Base-by-base conservation (phyloP, 2,329 filamentous ascomycete species). In the Colletotrichum sp. region DNA sequence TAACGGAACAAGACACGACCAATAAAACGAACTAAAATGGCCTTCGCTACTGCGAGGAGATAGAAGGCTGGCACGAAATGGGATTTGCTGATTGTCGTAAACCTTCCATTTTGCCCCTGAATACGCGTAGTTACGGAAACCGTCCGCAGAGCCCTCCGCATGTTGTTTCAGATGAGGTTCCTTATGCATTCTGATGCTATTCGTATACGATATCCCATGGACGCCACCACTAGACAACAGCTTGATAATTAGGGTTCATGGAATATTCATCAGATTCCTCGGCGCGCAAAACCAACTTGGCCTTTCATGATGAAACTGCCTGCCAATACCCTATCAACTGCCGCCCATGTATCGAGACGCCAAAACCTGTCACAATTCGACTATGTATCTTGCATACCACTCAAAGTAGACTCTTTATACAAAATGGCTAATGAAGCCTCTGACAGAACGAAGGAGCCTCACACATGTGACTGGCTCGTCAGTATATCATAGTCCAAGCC, bases 161-260 rank as follows among this genome's bases (percentile, higher is more conserved):
- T 52, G 6, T 12, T 13, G 10, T 52, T 13, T 1, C 10, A 21
- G 44, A 1, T 21, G 6, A 52, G n/a, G 6, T 21, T 21, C 10
- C 8, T 13, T 2, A 2, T 52, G 0, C 10, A 21, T 21, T 3
- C 44, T 21, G n/a, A 21, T 52, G 44, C n/a, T 49, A 52, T 52
- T 52, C 3, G 6, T 8, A 5, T 24, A 2, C 6, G 2, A 13
- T 24, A n/a, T 13, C 12, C 4, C 0, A 52, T 5, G n/a, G 44
- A 7, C 44, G 4, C 10, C 0, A 52, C 0, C 2, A 52, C 4
- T 52, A 0, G 44, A 52, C 10, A 6, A 8, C 10, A 49, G 10
- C 10, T 0, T 1, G 10, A 49, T 13, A 13, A 0, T 4, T 3
- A 21, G 1, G 4, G 3, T 49, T 49, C n/a, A 4, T 21, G 3